Conservation (phyloP, 2,329 filamentous ascomycete species). For the Arthrobotrys musiformis region DNA sequence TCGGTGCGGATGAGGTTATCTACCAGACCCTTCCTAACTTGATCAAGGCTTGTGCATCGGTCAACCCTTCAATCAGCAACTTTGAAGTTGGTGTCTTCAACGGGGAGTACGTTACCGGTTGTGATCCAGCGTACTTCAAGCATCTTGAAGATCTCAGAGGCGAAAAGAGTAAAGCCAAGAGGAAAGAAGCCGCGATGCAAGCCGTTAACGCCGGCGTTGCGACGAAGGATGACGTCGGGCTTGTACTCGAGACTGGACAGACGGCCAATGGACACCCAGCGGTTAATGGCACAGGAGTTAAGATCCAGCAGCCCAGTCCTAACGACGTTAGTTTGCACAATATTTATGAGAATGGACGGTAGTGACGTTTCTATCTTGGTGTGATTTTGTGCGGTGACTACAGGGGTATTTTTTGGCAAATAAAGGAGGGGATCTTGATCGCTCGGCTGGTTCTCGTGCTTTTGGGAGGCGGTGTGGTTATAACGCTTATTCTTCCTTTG, state of each 20-base stretch:
- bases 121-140: slow-evolving; percentile 82
- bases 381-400: background rate
- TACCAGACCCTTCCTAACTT: slow-evolving; percentile 82
- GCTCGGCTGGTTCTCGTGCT: background rate
- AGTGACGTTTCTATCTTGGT: slow-evolving; percentile 24
- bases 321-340: slow-evolving; percentile 55
- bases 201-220: slow-evolving; percentile 73
- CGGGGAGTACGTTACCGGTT: slow-evolving; percentile 83
- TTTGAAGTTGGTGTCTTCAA: slow-evolving; percentile 95
- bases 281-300: slow-evolving; percentile 23
- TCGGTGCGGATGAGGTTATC: slow-evolving; percentile 80
- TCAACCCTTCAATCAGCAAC: slow-evolving; percentile 69
- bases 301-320: slow-evolving; percentile 50
- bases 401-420: background rate
- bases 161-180: slow-evolving; percentile 75
- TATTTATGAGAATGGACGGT: slow-evolving; percentile 51
- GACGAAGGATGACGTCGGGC: slow-evolving; percentile 70
- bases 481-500: background rate
- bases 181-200: slow-evolving; percentile 72
- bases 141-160: slow-evolving; percentile 78
- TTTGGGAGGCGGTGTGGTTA: background rate
- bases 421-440: background rate
- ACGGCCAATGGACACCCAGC: slow-evolving; percentile 66
- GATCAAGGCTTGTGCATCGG: slow-evolving; percentile 79
- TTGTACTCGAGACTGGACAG: slow-evolving; percentile 69